Base-by-base conservation (phyloP, 2,329 filamentous ascomycete genomes). In the Coniella vitis region DNA sequence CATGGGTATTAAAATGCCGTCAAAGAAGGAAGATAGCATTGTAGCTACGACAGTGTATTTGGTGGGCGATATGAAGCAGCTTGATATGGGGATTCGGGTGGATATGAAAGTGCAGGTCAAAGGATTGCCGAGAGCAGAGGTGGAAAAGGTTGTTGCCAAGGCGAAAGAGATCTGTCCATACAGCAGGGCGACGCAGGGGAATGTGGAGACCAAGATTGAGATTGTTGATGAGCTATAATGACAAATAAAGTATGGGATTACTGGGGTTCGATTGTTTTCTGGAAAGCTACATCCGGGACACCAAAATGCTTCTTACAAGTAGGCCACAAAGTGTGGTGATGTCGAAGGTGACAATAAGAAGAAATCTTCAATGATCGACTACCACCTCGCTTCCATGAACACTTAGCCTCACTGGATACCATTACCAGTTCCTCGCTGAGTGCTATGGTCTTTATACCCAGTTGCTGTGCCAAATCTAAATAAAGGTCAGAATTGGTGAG, bases 51-150 rank as follows among this genome's bases (percentile, higher is more conserved):
- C 64, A 16, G 69, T 72, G 12, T 63, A 73, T 48, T 58, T 73
- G 12, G 68, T 73, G 4, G 70, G 71, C 2, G 64, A 66, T 52
- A 63, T 71, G 64, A 70, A 70, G 60, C 58, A 62, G 47, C 59
- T 70, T 14, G 70, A 74, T 46, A 63, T 73, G 60, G 68, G 70
- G 1, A 58, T 73, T 36, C 55, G 67, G 3, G 70, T 72, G 2
- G 64, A 71, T 21, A 66, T 73, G 63, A 62, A 65, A 37, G 64
- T 72, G 13, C 65, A 61, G 57, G 52, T 61, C 43, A 61, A 63
- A 58, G 60, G 61, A 1, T 29, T 63, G 36, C 47, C 56, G 9
- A 49, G 56, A 20, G 54, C 47, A 7, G 55, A 58, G 22, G 38
- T 63, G 22, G 56, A 63, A 20, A 59, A 56, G 56, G 49, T 63